phyloP scores from a whole-genome alignment of 352 stramenopile genomes.

The Lagenidium giganteum region DNA sequence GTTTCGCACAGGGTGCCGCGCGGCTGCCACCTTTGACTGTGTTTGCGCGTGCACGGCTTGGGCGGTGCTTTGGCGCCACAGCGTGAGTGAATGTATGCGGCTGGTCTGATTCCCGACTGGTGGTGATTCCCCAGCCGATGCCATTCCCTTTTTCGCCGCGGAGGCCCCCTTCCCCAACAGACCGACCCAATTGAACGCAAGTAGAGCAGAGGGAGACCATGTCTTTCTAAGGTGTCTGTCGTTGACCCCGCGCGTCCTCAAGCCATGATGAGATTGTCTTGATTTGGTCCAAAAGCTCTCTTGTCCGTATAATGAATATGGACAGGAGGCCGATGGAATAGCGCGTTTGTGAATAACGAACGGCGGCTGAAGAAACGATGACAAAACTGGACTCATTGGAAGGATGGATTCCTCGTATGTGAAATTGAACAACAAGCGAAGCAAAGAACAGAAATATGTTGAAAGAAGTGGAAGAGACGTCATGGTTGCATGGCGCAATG shows the following conservation, averaged over 20 bases:
- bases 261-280: conserved; percentile 77
- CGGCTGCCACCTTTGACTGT: too few species aligned
- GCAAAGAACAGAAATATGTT: conserved; percentile 69
- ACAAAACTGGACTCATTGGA: conserved; percentile 66
- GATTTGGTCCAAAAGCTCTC: conserved; percentile 48
- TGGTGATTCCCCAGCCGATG: not conserved
- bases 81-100: too few species aligned
- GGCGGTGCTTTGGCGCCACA: too few species aligned
- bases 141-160: conserved; percentile 73
- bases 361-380: conserved; percentile 78
- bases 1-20: too few species aligned
- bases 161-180: conserved; percentile 47
- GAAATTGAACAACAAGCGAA: conserved; percentile 60
- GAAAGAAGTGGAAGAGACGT: conserved; percentile 44
- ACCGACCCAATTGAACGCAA: conserved; percentile 53
- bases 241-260: conserved; percentile 39
- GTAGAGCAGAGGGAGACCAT: conserved; percentile 77
- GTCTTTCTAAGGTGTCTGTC: conserved; percentile 86
- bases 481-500: conserved; percentile 51
- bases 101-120: too few species aligned
- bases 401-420: conserved; percentile 82
- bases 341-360: conserved; percentile 34
- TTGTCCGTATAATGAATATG: conserved; percentile 49
- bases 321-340: conserved; percentile 8
- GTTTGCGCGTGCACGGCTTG: too few species aligned